Evolutionary conservation across 1,284 basidiomycete species (phyloP).

Genomic region (Puccinia triticina): DNA sequence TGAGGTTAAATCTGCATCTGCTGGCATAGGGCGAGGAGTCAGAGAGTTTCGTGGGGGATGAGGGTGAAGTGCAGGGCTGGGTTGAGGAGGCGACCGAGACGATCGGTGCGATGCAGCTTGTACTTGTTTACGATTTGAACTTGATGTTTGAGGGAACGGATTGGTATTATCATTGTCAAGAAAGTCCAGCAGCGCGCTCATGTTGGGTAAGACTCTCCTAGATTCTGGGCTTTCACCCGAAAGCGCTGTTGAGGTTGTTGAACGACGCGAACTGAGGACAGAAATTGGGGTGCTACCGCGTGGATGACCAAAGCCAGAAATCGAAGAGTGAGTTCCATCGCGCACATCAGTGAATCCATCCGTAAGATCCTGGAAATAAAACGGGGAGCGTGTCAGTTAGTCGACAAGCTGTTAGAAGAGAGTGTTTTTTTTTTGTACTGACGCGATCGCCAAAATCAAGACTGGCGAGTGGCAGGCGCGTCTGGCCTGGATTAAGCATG

Average conservation of each 20-base stretch:
- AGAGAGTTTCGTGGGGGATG: not conserved
- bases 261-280: conserved; percentile 41
- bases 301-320: conserved; percentile 47
- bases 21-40: not conserved
- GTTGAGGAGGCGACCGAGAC: conserved; percentile 20
- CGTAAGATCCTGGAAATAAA: conserved; percentile 37
- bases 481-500: conserved; percentile 28
- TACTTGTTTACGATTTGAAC: conserved; percentile 28
- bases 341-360: conserved; percentile 38
- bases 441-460: conserved; percentile 45
- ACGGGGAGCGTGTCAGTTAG: not conserved
- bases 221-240: conserved; percentile 33
- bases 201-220: conserved; percentile 39
- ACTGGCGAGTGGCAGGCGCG: conserved; percentile 26
- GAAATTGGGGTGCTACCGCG: conserved; percentile 49
- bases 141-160: conserved; percentile 25
- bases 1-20: conserved; percentile 10
- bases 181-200: conserved; percentile 40
- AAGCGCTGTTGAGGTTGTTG: conserved; percentile 32
- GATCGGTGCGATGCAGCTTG: conserved; percentile 11
- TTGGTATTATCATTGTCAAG: conserved; percentile 40
- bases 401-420: not conserved
- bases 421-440: not conserved
- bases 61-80: not conserved
- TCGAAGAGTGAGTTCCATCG: conserved; percentile 37